Conservation (phyloP, 2,329 filamentous ascomycete genomes). For the Fusarium anguioides region DNA sequence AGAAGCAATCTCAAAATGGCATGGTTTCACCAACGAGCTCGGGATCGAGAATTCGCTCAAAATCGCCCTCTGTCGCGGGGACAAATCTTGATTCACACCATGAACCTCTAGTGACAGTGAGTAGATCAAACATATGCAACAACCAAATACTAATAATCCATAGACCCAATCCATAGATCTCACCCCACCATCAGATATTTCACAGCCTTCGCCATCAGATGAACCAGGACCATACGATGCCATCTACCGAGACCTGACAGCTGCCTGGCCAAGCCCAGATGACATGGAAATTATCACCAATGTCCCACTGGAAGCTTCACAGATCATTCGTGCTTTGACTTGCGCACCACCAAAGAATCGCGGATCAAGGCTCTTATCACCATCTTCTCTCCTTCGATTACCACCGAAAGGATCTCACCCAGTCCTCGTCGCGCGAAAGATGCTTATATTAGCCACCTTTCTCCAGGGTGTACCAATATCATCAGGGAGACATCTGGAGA, state of each 20-base stretch:
- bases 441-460: slow-evolving; percentile 53
- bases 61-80: not conserved
- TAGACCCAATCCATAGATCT: not conserved
- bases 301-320: slow-evolving; percentile 46
- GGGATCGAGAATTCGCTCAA: not conserved
- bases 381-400: slow-evolving; percentile 47
- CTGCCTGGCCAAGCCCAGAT: slow-evolving; percentile 52
- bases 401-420: slow-evolving; percentile 49
- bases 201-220: not conserved
- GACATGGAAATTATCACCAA: slow-evolving; percentile 53
- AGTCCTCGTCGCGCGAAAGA: slow-evolving; percentile 54
- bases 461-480: slow-evolving; percentile 48
- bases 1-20: not conserved
- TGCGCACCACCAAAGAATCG: slow-evolving; percentile 41
- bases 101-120: not conserved
- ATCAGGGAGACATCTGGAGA: not conserved
- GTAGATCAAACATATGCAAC: not conserved
- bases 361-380: slow-evolving; percentile 26
- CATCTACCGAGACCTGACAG: slow-evolving; percentile 49
- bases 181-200: not conserved
- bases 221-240: slow-evolving; percentile 27
- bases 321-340: slow-evolving; percentile 51
- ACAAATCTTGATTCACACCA: not conserved
- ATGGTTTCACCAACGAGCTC: not conserved
- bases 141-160: not conserved